Evolutionary conservation across 352 stramenopile species (phyloP).

Genomic region (Phytophthora boehmeriae): DNA sequence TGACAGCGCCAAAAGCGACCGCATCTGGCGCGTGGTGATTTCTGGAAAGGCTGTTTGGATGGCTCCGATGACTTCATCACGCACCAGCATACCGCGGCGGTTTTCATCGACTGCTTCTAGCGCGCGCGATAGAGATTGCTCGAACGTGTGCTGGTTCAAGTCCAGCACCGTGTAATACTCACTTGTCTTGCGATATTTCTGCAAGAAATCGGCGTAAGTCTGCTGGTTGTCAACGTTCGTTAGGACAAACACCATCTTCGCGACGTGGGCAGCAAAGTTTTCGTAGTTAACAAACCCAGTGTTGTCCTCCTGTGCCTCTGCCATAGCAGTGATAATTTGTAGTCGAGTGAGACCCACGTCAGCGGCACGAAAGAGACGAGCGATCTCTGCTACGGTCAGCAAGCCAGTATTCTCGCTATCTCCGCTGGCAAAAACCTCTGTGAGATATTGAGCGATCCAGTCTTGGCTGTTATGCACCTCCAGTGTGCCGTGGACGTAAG

Average conservation of each 20-base stretch:
- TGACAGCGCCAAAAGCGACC: conserved; percentile 66
- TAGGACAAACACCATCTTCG: conserved; percentile 72
- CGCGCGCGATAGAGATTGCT: conserved; percentile 66
- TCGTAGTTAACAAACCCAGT: conserved; percentile 81
- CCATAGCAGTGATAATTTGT: conserved; percentile 73
- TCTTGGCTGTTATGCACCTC: conserved; percentile 73
- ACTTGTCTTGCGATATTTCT: conserved; percentile 72
- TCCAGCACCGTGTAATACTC: conserved; percentile 82
- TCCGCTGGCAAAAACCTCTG: conserved; percentile 75
- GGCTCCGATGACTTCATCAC: conserved; percentile 58
- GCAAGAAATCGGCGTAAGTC: conserved; percentile 55
- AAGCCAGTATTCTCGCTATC: conserved; percentile 67
- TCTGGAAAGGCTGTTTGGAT: conserved; percentile 71
- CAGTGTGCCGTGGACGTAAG: conserved; percentile 59
- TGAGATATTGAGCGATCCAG: conserved; percentile 68
- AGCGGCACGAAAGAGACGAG: conserved; percentile 56
- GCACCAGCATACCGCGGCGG: conserved; percentile 56
- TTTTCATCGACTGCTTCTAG: conserved; percentile 74
- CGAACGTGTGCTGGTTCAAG: conserved; percentile 83
- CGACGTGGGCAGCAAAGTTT: conserved; percentile 66
- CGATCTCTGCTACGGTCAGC: conserved; percentile 65
- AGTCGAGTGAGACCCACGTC: conserved; percentile 80
- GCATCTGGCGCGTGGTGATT: conserved; percentile 64
- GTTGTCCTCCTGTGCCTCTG: conserved; percentile 77
- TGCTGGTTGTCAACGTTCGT: conserved; percentile 74